A percentile compares a stretch with the other conserved stretches of the same genome.
Conservation (phyloP, 208 protist genomes). For the Naegleria lovaniensis region DNA sequence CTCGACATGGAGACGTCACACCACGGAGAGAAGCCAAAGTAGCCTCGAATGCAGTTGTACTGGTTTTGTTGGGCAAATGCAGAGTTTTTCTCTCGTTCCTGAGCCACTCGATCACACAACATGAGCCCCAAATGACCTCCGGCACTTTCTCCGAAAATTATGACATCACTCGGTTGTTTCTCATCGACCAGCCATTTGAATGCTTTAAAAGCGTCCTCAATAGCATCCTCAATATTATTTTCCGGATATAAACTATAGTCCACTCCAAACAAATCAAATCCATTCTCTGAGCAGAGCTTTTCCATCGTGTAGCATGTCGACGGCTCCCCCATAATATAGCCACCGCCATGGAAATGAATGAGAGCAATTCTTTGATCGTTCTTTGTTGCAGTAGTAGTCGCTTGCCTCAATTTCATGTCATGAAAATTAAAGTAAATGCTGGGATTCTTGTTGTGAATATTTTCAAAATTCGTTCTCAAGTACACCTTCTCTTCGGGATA, state of each 20-base stretch:
- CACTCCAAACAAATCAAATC: background rate
- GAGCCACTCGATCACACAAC: background rate
- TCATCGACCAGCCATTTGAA: background rate
- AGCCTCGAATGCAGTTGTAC: background rate
- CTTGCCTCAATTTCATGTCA: background rate
- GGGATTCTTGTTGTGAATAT: background rate
- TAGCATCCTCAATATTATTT: background rate
- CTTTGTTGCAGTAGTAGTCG: background rate
- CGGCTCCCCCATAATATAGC: background rate
- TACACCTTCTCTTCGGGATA: background rate
- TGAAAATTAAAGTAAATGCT: background rate
- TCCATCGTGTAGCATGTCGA: background rate
- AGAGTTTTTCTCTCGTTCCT: background rate
- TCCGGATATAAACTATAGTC: slow-evolving; percentile 3
- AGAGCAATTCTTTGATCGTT: background rate
- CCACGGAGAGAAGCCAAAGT: background rate
- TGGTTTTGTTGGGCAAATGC: background rate
- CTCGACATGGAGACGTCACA: background rate
- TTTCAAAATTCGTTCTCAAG: background rate
- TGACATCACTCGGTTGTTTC: background rate
- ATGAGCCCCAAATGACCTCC: background rate
- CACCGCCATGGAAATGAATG: background rate
- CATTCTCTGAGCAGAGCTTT: background rate
- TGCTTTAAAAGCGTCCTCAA: background rate
- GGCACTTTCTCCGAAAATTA: background rate